A percentile compares a stretch with the other conserved stretches of the same genome.
These are phyloP conservation scores for Apophysomyces elegans DNA, from an alignment of 371 early-diverging fungal species.

Conservation along the genomic window DNA sequence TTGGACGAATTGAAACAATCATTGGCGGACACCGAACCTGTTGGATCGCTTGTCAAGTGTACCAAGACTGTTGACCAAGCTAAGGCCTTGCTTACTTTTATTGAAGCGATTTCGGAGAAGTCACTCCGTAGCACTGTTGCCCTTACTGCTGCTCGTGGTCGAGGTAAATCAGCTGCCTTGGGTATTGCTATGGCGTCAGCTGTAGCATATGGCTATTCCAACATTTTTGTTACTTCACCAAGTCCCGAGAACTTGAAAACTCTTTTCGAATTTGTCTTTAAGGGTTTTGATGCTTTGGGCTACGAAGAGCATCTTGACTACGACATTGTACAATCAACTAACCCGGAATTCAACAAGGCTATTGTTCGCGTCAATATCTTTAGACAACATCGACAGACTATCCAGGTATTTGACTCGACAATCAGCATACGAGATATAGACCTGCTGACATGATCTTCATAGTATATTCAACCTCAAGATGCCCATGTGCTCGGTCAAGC, in stretches of 20 bases:
- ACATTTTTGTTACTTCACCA: constrained; percentile 98
- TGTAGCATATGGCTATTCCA: constrained; percentile 97
- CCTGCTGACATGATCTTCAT: background rate
- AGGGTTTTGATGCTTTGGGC: constrained; percentile 95
- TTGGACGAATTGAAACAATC: constrained; percentile 82
- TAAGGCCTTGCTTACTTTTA: constrained; percentile 92
- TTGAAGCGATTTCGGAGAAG: constrained; percentile 95
- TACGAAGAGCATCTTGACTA: constrained; percentile 99
- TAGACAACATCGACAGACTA: constrained; percentile 97
- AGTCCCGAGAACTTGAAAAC: constrained; percentile 98
- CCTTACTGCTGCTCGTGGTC: constrained; percentile 98
- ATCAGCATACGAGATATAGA: background rate
- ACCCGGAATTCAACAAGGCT: constrained; percentile 93
- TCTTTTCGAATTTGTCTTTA: constrained; percentile 96
- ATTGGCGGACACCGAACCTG: constrained; percentile 86
- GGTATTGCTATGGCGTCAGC: constrained; percentile 98
- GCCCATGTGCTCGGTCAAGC: constrained; percentile 92
- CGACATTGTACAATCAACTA: constrained; percentile 94
- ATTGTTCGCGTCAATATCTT: constrained; percentile 96
- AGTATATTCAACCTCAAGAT: constrained; percentile 97
- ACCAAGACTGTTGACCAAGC: constrained; percentile 95
- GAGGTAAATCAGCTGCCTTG: constrained; percentile 99
- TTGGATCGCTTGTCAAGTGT: constrained; percentile 79
- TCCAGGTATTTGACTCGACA: constrained; percentile 61
- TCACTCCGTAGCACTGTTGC: constrained; percentile 90